Percentiles rank a stretch among this genome's conserved stretches.
phyloP scores from a whole-genome alignment of 305 asterid species.

The Striga hermonthica region DNA sequence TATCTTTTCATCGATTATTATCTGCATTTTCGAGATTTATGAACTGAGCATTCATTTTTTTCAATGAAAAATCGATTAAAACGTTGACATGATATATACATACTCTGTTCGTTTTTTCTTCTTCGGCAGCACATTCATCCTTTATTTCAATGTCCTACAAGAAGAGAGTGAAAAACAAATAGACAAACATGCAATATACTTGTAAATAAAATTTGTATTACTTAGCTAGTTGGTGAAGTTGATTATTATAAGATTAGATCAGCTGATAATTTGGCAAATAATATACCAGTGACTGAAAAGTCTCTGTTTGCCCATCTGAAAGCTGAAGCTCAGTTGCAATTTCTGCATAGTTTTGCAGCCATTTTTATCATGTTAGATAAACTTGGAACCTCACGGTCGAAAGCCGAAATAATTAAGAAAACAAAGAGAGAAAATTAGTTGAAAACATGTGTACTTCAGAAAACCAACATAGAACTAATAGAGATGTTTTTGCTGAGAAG shows the following conservation, averaged over 20 bases:
- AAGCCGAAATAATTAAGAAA: too few species aligned
- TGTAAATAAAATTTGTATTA: not conserved
- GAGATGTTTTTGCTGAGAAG: too few species aligned
- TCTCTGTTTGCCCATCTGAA: not conserved
- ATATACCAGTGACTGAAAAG: not conserved
- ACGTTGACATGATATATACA: not conserved
- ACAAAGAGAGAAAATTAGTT: too few species aligned
- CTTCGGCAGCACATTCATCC: not conserved
- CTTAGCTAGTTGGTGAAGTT: not conserved
- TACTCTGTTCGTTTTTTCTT: not conserved
- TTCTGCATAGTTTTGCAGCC: not conserved
- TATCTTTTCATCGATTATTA: slow-evolving; percentile 52
- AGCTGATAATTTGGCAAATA: not conserved
- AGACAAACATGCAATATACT: not conserved
- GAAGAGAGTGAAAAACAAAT: not conserved
- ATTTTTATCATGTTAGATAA: too few species aligned
- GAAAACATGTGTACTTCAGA: too few species aligned
- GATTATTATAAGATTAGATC: not conserved
- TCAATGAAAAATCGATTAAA: too few species aligned
- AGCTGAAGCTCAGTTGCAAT: not conserved
- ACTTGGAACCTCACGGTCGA: too few species aligned
- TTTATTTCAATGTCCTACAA: not conserved
- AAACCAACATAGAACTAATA: too few species aligned
- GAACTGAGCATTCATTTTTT: too few species aligned
- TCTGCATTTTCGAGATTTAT: slow-evolving; percentile 37